phyloP scores from a whole-genome alignment of 2,329 filamentous ascomycete species.

The Aspergillus sp. region DNA sequence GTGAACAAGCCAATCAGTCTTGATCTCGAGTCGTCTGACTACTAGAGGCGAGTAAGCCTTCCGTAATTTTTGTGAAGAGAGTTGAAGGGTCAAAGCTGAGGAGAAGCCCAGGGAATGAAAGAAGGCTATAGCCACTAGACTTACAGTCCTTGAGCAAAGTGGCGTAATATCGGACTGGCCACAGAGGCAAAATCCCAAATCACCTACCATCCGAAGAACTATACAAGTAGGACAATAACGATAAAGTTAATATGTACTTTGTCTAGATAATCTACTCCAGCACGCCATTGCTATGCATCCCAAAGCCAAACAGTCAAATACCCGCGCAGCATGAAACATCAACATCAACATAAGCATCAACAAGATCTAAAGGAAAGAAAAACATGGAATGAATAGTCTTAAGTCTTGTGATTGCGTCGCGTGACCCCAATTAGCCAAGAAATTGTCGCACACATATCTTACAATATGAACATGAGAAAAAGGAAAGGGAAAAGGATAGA shows the following conservation, averaged over 20 bases:
- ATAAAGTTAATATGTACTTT: background rate
- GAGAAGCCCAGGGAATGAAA: too few species aligned
- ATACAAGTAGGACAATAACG: background rate
- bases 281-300: constrained; percentile 25
- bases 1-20: too few species aligned
- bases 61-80: too few species aligned
- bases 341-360: background rate
- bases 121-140: too few species aligned
- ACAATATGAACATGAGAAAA: constrained; percentile 4
- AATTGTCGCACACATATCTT: constrained; percentile 45
- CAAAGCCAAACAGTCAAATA: background rate
- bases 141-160: too few species aligned
- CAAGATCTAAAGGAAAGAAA: background rate
- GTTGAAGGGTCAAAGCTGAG: too few species aligned
- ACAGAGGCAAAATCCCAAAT: background rate
- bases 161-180: background rate
- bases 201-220: background rate
- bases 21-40: too few species aligned
- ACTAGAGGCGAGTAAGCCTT: too few species aligned
- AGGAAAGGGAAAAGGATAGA: background rate
- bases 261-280: constrained; percentile 15
- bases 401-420: background rate
- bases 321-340: background rate
- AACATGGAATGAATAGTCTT: background rate
- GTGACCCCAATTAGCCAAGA: background rate